Evolutionary conservation across 1,284 basidiomycete species (phyloP).

Genomic region (Ganoderma resinaceum): DNA sequence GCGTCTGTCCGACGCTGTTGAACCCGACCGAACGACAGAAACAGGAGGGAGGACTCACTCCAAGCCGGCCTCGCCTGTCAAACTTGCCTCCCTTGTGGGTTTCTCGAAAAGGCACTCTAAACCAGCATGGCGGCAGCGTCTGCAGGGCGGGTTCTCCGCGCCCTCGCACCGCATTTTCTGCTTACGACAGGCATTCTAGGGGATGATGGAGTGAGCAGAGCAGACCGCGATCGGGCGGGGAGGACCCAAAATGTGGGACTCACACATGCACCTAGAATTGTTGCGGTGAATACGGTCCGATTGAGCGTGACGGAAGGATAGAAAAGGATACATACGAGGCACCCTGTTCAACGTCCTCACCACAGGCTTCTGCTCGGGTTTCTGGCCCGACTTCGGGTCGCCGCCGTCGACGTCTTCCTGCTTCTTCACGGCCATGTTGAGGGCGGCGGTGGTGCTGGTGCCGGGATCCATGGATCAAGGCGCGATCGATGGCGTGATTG

Average conservation of each 20-base stretch:
- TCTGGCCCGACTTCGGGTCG: constrained; percentile 43
- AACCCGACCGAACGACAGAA: constrained; percentile 5
- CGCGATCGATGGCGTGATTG: constrained; percentile 25
- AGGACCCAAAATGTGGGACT: constrained; percentile 39
- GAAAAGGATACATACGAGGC: constrained; percentile 64
- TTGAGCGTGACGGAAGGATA: constrained; percentile 22
- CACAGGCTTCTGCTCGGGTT: constrained; percentile 69
- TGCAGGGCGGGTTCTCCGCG: constrained; percentile 91
- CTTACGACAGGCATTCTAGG: constrained; percentile 82
- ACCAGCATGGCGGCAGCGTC: constrained; percentile 85
- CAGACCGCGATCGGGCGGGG: constrained; percentile 13
- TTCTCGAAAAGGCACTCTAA: constrained; percentile 92
- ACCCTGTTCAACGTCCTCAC: constrained; percentile 83
- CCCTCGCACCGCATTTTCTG: constrained; percentile 92
- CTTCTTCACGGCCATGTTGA: constrained; percentile 45
- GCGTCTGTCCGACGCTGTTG: constrained; percentile 59
- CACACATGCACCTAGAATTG: constrained; percentile 75
- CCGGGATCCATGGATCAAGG: constrained; percentile 39
- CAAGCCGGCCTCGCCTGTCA: constrained; percentile 86
- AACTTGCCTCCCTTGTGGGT: constrained; percentile 81
- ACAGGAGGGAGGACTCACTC: constrained; percentile 66
- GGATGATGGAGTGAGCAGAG: constrained; percentile 18
- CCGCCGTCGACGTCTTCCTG: constrained; percentile 51
- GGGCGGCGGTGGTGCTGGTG: constrained; percentile 18
- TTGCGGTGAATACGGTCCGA: constrained; percentile 32